These are phyloP conservation scores for Parmelia sp. DNA, from an alignment of 495 filamentous ascomycete genomes.

Conservation along the genomic window DNA sequence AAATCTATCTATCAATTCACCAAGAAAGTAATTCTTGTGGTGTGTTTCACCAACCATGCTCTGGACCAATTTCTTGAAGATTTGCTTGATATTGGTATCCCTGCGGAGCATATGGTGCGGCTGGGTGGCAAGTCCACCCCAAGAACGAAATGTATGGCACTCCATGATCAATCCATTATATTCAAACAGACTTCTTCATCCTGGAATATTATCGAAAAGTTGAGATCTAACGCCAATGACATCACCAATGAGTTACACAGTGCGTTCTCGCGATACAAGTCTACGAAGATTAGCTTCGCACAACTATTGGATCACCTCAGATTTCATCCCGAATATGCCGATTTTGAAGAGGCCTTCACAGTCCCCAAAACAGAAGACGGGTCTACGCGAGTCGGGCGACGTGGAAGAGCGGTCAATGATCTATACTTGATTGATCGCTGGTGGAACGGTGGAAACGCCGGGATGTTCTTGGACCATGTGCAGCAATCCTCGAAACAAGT, in stretches of 20 bases:
- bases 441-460: constrained; percentile 44
- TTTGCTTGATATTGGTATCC: constrained; percentile 57
- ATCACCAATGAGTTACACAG: constrained; percentile 18
- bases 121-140: constrained; percentile 58
- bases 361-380: constrained; percentile 40
- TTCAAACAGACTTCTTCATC: constrained; percentile 5
- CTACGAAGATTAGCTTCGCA: constrained; percentile 7
- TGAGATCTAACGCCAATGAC: constrained; percentile 29
- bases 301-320: constrained; percentile 57
- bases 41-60: constrained; percentile 67
- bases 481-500: constrained; percentile 29
- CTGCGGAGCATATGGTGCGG: constrained; percentile 49
- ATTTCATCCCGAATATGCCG: constrained; percentile 47
- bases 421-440: constrained; percentile 55
- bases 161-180: constrained; percentile 41
- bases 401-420: constrained; percentile 39
- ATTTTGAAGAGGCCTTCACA: constrained; percentile 52
- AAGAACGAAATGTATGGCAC: constrained; percentile 41
- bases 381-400: constrained; percentile 41
- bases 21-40: constrained; percentile 50
- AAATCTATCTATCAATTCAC: constrained; percentile 52
- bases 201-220: constrained; percentile 38
- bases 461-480: constrained; percentile 35
- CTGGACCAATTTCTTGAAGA: constrained; percentile 71
- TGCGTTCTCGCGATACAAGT: constrained; percentile 29